These are phyloP conservation scores for Tagetes patula DNA, from an alignment of 129 eudicot genomes.

Conservation along the genomic window DNA sequence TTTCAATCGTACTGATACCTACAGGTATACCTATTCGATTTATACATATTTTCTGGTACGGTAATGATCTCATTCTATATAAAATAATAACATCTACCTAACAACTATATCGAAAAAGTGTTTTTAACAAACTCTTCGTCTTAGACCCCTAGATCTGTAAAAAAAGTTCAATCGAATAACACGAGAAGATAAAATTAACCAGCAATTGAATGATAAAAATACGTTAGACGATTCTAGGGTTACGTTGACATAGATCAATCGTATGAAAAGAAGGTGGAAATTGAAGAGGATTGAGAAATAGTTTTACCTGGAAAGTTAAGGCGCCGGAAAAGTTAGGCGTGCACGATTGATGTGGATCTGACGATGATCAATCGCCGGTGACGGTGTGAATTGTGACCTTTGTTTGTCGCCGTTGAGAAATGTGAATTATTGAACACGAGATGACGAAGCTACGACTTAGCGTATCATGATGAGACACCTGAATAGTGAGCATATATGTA, in stretches of 20 bases:
- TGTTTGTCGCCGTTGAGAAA: slow-evolving; percentile 7
- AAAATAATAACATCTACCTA: background rate
- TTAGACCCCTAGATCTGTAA: slow-evolving; percentile 24
- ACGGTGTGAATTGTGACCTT: slow-evolving; percentile 10
- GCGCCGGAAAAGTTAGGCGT: slow-evolving; percentile 13
- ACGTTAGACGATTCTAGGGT: slow-evolving; percentile 16
- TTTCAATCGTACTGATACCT: too few species aligned
- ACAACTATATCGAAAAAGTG: background rate
- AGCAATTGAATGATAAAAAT: background rate
- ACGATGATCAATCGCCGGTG: slow-evolving; percentile 26
- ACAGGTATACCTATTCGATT: too few species aligned
- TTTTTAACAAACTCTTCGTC: background rate
- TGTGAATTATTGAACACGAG: background rate
- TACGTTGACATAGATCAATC: background rate
- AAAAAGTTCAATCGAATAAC: background rate
- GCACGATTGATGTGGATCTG: slow-evolving; percentile 15
- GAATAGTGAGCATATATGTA: background rate
- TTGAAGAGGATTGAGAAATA: slow-evolving; percentile 12
- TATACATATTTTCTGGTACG: too few species aligned
- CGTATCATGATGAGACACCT: slow-evolving; percentile 17
- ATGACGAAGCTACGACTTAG: slow-evolving; percentile 12
- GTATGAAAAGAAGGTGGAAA: background rate
- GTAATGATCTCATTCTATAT: too few species aligned
- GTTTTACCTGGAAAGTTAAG: slow-evolving; percentile 15
- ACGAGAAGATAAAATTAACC: background rate